These are phyloP conservation scores for Mortierella antarctica DNA, from an alignment of 192 early-diverging fungal genomes.

Conservation along the genomic window DNA sequence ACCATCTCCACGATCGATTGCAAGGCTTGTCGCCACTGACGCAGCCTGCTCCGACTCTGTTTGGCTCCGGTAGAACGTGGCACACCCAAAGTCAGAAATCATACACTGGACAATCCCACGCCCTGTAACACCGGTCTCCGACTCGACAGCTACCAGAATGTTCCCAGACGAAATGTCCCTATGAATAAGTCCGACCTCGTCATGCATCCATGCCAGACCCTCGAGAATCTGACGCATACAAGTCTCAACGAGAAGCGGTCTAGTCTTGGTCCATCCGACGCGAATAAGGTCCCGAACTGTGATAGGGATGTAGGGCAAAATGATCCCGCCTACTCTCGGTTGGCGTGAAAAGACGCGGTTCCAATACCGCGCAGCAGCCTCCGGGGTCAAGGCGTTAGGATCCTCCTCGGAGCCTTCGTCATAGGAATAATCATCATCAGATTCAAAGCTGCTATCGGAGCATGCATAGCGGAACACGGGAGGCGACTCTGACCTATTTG, in stretches of 20 bases:
- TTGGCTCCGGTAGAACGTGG: conserved; percentile 1
- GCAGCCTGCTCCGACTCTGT: neutral
- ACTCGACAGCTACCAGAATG: conserved; percentile 25
- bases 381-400: neutral
- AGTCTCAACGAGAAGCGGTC: conserved; percentile 24
- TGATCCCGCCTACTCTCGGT: conserved; percentile 29
- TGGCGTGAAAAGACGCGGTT: conserved; percentile 25
- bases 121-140: neutral
- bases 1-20: neutral
- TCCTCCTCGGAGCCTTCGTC: neutral
- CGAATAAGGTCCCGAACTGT: conserved; percentile 31
- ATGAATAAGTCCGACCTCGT: conserved; percentile 34
- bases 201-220: conserved; percentile 40
- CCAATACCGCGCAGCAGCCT: neutral
- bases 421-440: conserved; percentile 1
- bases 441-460: neutral
- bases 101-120: conserved; percentile 30
- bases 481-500: no score
- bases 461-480: neutral
- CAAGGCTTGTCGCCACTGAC: neutral
- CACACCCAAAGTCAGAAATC: conserved; percentile 51
- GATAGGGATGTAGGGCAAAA: conserved; percentile 22
- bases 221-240: conserved; percentile 47
- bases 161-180: conserved; percentile 41
- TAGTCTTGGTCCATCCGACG: conserved; percentile 33